Conservation (phyloP, 2,329 filamentous ascomycete genomes). For the Delphinella strobiligena region DNA sequence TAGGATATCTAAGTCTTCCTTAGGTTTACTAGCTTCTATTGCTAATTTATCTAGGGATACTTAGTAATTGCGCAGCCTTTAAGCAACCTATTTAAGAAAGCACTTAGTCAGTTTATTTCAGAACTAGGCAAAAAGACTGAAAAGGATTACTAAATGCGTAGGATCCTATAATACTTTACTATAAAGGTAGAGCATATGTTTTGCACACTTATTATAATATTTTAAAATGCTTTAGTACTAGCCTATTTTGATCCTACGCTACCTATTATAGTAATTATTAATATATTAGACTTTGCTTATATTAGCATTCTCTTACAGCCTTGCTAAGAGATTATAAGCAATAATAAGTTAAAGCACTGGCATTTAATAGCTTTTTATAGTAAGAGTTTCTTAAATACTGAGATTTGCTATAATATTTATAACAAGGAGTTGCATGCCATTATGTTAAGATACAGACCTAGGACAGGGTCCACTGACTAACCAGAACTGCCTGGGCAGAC, state of each 20-base stretch:
- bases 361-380: slow-evolving; percentile 7
- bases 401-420: slow-evolving; percentile 10
- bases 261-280: background rate
- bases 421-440: slow-evolving; percentile 10
- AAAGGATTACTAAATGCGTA: too few species aligned
- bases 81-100: slow-evolving; percentile 2
- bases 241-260: slow-evolving; percentile 4
- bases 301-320: slow-evolving; percentile 6
- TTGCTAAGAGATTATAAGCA: background rate
- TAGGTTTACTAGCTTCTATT: slow-evolving; percentile 9
- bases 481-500: too few species aligned
- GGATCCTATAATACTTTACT: background rate
- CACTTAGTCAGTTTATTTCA: too few species aligned
- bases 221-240: slow-evolving; percentile 7
- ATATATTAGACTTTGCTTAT: slow-evolving; percentile 5
- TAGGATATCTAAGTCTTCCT: slow-evolving; percentile 8
- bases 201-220: slow-evolving; percentile 5
- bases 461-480: too few species aligned
- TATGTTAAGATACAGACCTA: too few species aligned
- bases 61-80: background rate
- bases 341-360: slow-evolving; percentile 3
- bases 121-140: background rate
- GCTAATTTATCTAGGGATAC: slow-evolving; percentile 5
- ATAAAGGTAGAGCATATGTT: background rate
- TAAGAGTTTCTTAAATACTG: slow-evolving; percentile 2